Evolutionary conservation across 805 yeast genomes (phyloP).

Genomic region (Ogataea henricii): DNA sequence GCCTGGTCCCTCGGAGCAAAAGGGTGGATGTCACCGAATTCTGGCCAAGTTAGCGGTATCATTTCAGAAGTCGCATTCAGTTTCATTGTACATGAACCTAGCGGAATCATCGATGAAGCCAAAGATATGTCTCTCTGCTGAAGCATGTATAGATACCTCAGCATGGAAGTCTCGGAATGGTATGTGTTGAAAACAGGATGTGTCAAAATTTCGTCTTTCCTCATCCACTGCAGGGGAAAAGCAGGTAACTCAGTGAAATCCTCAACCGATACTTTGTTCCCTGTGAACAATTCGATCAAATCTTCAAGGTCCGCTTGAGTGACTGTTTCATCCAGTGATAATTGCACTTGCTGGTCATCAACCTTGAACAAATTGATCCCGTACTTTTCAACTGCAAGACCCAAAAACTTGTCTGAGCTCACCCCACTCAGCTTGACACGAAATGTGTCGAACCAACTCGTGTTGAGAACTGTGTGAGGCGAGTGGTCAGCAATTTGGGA

Average conservation of each 20-base stretch:
- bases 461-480: slow-evolving; percentile 54
- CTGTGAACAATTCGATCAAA: slow-evolving; percentile 63
- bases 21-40: slow-evolving; percentile 86
- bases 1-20: slow-evolving; percentile 91
- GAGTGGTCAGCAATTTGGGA: slow-evolving; percentile 44
- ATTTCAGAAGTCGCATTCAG: slow-evolving; percentile 93
- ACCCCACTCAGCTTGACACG: slow-evolving; percentile 57
- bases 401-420: slow-evolving; percentile 57
- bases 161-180: slow-evolving; percentile 93
- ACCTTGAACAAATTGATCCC: slow-evolving; percentile 79
- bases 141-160: slow-evolving; percentile 82
- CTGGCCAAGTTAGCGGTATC: slow-evolving; percentile 94
- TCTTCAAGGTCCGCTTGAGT: slow-evolving; percentile 58
- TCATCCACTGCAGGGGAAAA: slow-evolving; percentile 49
- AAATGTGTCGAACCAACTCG: slow-evolving; percentile 84
- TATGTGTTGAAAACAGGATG: slow-evolving; percentile 82
- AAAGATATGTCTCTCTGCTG: slow-evolving; percentile 89
- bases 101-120: slow-evolving; percentile 95
- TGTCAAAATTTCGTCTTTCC: slow-evolving; percentile 62
- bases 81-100: slow-evolving; percentile 98
- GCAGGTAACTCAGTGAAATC: slow-evolving; percentile 43
- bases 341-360: slow-evolving; percentile 58
- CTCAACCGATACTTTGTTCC: slow-evolving; percentile 26
- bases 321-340: slow-evolving; percentile 92
- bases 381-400: slow-evolving; percentile 56